Evolutionary conservation across 2,329 filamentous ascomycete species (phyloP).

Genomic region (Daldinia eschscholtzii): DNA sequence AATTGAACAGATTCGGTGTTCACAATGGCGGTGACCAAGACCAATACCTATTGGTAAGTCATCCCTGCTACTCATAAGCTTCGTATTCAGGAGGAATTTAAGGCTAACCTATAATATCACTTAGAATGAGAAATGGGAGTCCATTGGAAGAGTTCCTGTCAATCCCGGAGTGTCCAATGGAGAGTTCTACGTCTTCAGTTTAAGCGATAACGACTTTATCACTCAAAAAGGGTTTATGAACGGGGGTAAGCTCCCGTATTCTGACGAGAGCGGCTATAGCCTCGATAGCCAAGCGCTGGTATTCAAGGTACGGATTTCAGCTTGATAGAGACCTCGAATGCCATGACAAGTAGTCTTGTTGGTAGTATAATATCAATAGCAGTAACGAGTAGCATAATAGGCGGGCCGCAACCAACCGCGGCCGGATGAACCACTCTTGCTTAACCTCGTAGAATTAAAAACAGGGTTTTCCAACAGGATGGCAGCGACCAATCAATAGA

Average conservation of each 20-base stretch:
- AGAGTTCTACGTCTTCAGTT: conserved; percentile 75
- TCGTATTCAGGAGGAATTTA: neutral
- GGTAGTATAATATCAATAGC: conserved; percentile 11
- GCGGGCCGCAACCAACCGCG: neutral
- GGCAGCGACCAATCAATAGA: conserved; percentile 12
- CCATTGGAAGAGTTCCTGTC: conserved; percentile 71
- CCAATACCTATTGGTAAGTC: conserved; percentile 60
- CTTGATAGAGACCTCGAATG: conserved; percentile 23
- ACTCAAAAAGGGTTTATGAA: conserved; percentile 75
- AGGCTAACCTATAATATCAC: conserved; percentile 28
- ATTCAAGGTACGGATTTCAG: conserved; percentile 65
- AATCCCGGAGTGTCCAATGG: conserved; percentile 60
- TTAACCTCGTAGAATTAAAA: neutral
- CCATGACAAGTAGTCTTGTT: neutral
- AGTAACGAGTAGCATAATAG: neutral
- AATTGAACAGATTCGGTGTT: conserved; percentile 74
- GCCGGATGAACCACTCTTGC: neutral
- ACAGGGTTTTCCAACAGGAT: neutral
- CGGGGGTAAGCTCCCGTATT: conserved; percentile 66
- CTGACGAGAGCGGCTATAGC: conserved; percentile 68
- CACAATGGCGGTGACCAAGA: conserved; percentile 76
- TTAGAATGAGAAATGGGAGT: conserved; percentile 82
- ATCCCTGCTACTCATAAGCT: neutral
- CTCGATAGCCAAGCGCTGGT: conserved; percentile 73
- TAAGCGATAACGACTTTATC: conserved; percentile 82